These are phyloP conservation scores for Candida methanosorbosa DNA, from an alignment of 805 yeast species.

Conservation along the genomic window DNA sequence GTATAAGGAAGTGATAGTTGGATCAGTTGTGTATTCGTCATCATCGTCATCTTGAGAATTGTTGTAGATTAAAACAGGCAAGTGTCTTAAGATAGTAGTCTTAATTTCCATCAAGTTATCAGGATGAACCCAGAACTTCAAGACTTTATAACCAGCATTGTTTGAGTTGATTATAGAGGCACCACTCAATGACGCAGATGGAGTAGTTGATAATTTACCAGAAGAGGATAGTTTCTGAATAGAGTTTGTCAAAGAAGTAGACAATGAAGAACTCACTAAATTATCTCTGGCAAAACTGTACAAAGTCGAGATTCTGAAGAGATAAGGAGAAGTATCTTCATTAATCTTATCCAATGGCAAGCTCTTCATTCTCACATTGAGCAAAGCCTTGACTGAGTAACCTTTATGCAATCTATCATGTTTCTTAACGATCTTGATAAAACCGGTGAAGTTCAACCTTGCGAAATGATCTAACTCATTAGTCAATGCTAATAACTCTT, in stretches of 20 bases:
- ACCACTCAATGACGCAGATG: slow-evolving; percentile 15
- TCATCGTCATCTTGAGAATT: slow-evolving; percentile 40
- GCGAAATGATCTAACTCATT: slow-evolving; percentile 86
- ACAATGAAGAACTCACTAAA: slow-evolving; percentile 28
- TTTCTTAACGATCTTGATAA: slow-evolving; percentile 88
- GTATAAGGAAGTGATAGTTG: slow-evolving; percentile 77
- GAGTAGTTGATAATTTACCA: slow-evolving; percentile 25
- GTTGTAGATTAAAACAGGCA: slow-evolving; percentile 81
- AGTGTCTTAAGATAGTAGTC: slow-evolving; percentile 86
- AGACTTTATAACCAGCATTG: slow-evolving; percentile 38
- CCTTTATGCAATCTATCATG: slow-evolving; percentile 86
- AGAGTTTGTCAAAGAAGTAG: slow-evolving; percentile 33
- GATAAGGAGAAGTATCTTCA: slow-evolving; percentile 88
- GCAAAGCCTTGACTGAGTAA: slow-evolving; percentile 83
- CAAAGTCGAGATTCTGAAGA: slow-evolving; percentile 72
- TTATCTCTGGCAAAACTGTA: slow-evolving; percentile 79
- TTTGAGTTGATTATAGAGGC: slow-evolving; percentile 9
- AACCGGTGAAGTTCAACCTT: slow-evolving; percentile 89
- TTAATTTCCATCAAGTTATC: slow-evolving; percentile 96
- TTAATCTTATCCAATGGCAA: slow-evolving; percentile 74
- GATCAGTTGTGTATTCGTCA: slow-evolving; percentile 52
- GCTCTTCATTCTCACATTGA: slow-evolving; percentile 79
- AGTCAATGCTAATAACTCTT: slow-evolving; percentile 63
- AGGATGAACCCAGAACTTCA: slow-evolving; percentile 95
- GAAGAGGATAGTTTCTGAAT: slow-evolving; percentile 38